Evolutionary conservation across 78 protist species (phyloP), one percentile per base, ranked within the genome.

Genomic region (Tieghemostelium lacteum): DNA sequence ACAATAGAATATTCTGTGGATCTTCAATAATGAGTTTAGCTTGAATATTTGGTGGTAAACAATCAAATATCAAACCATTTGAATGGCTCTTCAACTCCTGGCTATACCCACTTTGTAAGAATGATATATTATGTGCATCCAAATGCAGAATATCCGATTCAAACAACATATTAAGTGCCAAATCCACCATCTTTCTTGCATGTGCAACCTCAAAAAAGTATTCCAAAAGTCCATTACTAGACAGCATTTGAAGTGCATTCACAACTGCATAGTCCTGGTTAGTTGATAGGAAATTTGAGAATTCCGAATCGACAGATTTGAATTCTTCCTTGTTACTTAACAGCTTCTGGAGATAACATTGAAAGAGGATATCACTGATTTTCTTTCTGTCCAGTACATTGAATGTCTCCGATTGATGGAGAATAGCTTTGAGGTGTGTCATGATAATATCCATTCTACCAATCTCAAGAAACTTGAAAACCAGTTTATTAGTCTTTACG

Each of bases 371-470:
- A 62, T 92, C 76, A 4, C 92, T 64, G 14, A 83, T 54, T 26
- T 45, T 72, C 55, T 72, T 67, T 37, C 83, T 62, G 24, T 92
- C 95, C 39, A 69, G 45, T 24, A 24, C 73, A 37, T 73, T 69
- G 54, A 85, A 75, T 28, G 95, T 54, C 24, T 92, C 91, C 2
- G 95, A 71, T 72, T 85, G 92, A 52, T 92, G 85, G 22, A 92
- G 45, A 40, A 83, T 69, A 0, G 89, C 85, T 55, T 75, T 78
- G 24, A 92, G 33, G 57, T 83, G 95, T 19, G 95, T 92, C 86
- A 92, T 72, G 12, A 75, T 75, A 33, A 92, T 92, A 75, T 92
- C 95, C 85, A 92, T 70, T 49, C 95, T 62, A 39, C 95, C 92
- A 40, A 92, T 92, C 19, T 92, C 92, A 22, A 92, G 34, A 57